Base-by-base conservation (phyloP, 2,329 filamentous ascomycete species). In the Exophiala aquamarina region DNA sequence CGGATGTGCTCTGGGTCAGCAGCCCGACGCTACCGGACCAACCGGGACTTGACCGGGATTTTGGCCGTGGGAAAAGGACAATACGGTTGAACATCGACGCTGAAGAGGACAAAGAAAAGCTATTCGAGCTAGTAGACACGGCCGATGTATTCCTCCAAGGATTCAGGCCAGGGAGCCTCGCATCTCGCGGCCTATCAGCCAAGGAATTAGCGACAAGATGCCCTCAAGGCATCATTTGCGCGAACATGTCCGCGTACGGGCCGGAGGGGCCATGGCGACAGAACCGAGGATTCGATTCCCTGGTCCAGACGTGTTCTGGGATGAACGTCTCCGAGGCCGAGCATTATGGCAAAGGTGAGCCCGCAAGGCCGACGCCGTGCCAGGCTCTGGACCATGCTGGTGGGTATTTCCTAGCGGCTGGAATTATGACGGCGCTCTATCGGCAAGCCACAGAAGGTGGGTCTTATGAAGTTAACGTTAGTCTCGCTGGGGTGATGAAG, bases 381-480 rank as follows among this genome's bases (percentile, higher is more conserved):
- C 79, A 82, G 60, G 78, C 74, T 0, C 66, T 82, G 0, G 79
- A 83, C 57, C 77, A 82, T 50, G 75, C 70, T 0, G 69, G 69
- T 1, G 79, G 79, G 0, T 82, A 78, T 44, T 65, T 82, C 15
- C 67, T 83, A 1, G 77, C 78, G 0, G 64, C 76, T 0, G 78
- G 79, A 0, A 69, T 82, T 2, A 63, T 69, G 18, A 72, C 77
- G 0, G 77, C 78, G 1, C 34, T 82, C 3, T 75, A 78, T 49
- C 70, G 68, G 40, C 68, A 72, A 11, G 69, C 69, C 0, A 63
- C 53, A 0, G 65, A 70, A 14, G 75, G 75, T 1, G 73, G 75
- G 0, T 67, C 71, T 1, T 82, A 75, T 60, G 59, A 70, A n/a
- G 73, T 82, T 0, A 66, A 77, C 20, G 77, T 81, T 1, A 80